These are phyloP conservation scores for Lepidium campestre DNA, from an alignment of 441 rosid species.

Conservation along the genomic window DNA sequence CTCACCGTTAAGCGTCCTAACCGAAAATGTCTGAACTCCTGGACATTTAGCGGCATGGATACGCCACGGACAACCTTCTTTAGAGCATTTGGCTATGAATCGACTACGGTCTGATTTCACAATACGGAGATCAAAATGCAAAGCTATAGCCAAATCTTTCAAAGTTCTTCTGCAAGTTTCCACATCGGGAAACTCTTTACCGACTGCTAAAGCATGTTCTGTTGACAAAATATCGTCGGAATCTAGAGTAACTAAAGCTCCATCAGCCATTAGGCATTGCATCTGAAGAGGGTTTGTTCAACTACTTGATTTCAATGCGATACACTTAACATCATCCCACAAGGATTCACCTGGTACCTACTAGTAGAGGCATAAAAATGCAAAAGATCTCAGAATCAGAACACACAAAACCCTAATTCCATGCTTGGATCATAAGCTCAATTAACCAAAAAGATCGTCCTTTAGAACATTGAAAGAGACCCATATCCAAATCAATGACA, in stretches of 20 bases:
- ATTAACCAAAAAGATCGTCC: background rate
- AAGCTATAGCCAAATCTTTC: conserved; percentile 86
- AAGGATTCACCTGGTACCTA: background rate
- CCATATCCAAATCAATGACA: conserved; percentile 17
- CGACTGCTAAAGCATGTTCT: conserved; percentile 53
- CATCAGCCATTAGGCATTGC: conserved; percentile 51
- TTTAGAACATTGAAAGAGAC: background rate
- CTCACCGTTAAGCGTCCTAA: conserved; percentile 81
- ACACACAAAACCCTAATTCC: conserved; percentile 8
- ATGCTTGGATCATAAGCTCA: conserved; percentile 15
- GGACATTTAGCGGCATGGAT: conserved; percentile 94
- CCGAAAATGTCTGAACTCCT: conserved; percentile 74
- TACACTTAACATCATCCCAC: background rate
- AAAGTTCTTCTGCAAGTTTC: conserved; percentile 90
- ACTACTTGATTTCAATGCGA: conserved; percentile 6
- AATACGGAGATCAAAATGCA: conserved; percentile 90
- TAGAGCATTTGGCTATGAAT: conserved; percentile 93
- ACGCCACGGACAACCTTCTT: conserved; percentile 99
- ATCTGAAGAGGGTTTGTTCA: conserved; percentile 10
- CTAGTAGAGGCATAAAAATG: background rate
- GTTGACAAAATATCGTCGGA: conserved; percentile 39
- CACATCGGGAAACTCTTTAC: conserved; percentile 91
- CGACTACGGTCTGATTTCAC: conserved; percentile 96
- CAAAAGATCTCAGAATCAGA: background rate
- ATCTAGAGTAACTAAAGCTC: conserved; percentile 48